Conservation (phyloP, 78 protist species). For the Dictyostelium capitatum region DNA sequence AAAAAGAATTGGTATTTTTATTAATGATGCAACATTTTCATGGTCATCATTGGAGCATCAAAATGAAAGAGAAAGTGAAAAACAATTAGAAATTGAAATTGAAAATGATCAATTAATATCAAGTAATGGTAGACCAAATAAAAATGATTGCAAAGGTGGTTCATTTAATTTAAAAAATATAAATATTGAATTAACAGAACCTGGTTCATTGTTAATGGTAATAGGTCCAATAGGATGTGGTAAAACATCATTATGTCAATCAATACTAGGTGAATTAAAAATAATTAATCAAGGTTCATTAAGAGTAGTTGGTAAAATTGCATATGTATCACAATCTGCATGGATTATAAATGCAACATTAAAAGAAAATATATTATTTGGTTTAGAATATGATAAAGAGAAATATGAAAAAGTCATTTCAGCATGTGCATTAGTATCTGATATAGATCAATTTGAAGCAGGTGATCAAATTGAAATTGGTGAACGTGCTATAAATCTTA, state of each 20-base stretch:
- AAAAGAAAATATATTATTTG: constrained; percentile 92
- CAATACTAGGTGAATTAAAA: constrained; percentile 85
- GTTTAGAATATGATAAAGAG: constrained; percentile 62
- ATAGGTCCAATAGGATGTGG: constrained; percentile 93
- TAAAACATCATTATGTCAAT: constrained; percentile 87
- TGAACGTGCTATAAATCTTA: constrained; percentile 96
- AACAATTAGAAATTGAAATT: no score
- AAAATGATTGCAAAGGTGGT: no score
- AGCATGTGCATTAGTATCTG: constrained; percentile 9
- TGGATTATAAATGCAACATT: constrained; percentile 93
- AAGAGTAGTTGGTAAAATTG: constrained; percentile 55
- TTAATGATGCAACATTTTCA: background rate
- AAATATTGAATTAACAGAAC: background rate
- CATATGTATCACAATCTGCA: constrained; percentile 93
- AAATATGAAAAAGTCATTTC: constrained; percentile 28
- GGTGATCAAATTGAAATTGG: no score
- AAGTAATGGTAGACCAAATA: no score
- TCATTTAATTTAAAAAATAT: no score
- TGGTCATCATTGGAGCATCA: no score
- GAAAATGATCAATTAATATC: no score
- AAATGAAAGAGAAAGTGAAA: background rate
- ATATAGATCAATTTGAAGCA: no score
- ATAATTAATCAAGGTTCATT: background rate
- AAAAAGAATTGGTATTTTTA: background rate
- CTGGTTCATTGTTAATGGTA: constrained; percentile 38